These are phyloP conservation scores for Spergularia azorica DNA, from an alignment of 179 eudicot species.

Conservation along the genomic window DNA sequence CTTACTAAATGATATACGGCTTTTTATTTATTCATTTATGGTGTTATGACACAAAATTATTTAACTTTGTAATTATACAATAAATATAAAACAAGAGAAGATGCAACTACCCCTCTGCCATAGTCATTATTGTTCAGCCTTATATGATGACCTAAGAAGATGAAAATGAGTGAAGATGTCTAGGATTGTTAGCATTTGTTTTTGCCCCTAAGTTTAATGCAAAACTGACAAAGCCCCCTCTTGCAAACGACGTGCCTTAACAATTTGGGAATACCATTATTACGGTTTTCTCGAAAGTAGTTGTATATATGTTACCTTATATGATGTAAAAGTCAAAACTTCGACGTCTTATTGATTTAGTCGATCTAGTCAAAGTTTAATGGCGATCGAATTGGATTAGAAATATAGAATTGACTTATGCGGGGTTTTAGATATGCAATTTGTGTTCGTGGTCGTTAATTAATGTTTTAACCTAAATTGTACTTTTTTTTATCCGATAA, in stretches of 20 bases:
- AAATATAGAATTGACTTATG: too few species aligned
- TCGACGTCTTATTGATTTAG: too few species aligned
- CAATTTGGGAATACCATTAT: neutral
- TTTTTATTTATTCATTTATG: conserved; percentile 17
- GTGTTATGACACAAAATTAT: conserved; percentile 2
- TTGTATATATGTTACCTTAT: neutral
- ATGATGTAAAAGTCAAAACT: too few species aligned
- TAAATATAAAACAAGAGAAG: neutral
- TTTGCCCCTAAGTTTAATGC: conserved; percentile 26
- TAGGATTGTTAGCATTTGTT: neutral
- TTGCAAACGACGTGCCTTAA: conserved; percentile 35
- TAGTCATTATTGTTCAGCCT: conserved; percentile 24
- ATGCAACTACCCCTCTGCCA: conserved; percentile 33
- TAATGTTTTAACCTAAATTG: too few species aligned
- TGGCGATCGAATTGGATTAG: too few species aligned
- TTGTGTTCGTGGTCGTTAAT: too few species aligned
- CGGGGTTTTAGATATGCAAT: too few species aligned
- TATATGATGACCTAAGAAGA: conserved; percentile 28
- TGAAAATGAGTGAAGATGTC: conserved; percentile 27
- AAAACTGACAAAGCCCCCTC: conserved; percentile 23
- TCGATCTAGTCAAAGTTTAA: too few species aligned
- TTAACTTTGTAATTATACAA: neutral
- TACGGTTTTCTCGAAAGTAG: neutral
- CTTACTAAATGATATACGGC: conserved; percentile 20
- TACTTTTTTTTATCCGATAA: too few species aligned